A percentile compares a stretch with the other conserved stretches of the same genome.
Evolutionary conservation across 495 filamentous ascomycete genomes (phyloP).

Genomic region (Lentithecium fluviatile): DNA sequence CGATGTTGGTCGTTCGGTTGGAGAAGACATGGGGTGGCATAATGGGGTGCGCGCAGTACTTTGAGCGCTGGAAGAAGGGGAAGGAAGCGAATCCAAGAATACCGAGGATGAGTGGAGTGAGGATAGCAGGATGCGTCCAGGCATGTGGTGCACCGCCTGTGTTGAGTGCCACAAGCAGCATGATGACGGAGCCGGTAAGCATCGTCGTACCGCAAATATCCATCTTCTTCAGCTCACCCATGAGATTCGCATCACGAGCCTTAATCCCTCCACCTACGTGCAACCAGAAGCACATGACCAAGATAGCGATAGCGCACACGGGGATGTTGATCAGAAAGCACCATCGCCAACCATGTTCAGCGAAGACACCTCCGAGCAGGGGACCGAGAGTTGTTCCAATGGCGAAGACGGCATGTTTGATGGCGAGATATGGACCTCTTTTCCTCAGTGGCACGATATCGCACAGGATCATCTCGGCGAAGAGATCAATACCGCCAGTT

Average conservation of each 20-base stretch:
- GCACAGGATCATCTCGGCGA: conserved; percentile 25
- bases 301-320: conserved; percentile 16
- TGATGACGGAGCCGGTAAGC: conserved; percentile 10
- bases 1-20: conserved; percentile 46
- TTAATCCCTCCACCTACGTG: conserved; percentile 13
- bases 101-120: conserved; percentile 16
- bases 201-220: conserved; percentile 15
- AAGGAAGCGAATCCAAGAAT: conserved; percentile 14
- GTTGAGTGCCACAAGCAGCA: conserved; percentile 17
- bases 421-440: conserved; percentile 20
- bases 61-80: conserved; percentile 21
- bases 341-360: conserved; percentile 31
- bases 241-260: neutral
- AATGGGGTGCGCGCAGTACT: conserved; percentile 21
- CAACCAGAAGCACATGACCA: conserved; percentile 17
- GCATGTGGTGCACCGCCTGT: conserved; percentile 10
- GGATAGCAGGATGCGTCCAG: conserved; percentile 5
- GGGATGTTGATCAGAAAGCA: conserved; percentile 32
- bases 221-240: neutral
- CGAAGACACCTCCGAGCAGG: conserved; percentile 26
- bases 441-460: conserved; percentile 25
- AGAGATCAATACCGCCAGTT: conserved; percentile 27
- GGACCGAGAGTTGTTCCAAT: conserved; percentile 23
- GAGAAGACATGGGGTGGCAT: conserved; percentile 48
- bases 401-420: conserved; percentile 18